Conservation (phyloP, 345 rosid genomes). For the Acer saccharum region DNA sequence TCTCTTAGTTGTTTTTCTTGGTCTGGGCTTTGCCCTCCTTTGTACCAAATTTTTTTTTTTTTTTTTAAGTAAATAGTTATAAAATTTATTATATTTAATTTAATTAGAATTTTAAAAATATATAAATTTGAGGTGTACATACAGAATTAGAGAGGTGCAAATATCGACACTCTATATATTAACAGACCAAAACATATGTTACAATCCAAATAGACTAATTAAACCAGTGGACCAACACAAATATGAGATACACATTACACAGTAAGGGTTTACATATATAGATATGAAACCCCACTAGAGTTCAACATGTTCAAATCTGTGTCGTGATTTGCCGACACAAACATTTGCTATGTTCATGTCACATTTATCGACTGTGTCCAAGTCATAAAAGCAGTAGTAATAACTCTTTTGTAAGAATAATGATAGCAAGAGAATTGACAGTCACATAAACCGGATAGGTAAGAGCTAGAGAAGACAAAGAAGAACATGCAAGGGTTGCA, state of each 20-base stretch:
- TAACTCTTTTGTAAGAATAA: no score
- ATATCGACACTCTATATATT: not conserved
- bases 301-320: constrained; percentile 9
- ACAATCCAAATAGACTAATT: not conserved
- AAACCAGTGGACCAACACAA: constrained; percentile 4
- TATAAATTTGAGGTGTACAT: no score
- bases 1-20: no score
- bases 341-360: constrained; percentile 10
- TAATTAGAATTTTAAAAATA: no score
- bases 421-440: no score
- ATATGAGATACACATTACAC: not conserved
- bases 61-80: no score
- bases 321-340: constrained; percentile 30
- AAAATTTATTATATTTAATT: no score
- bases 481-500: not conserved
- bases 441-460: not conserved
- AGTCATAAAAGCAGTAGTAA: not conserved
- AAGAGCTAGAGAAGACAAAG: not conserved
- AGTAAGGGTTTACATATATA: not conserved
- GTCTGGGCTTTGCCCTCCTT: no score
- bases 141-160: no score
- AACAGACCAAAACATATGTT: not conserved
- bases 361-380: constrained; percentile 7
- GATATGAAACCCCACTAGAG: constrained; percentile 13
- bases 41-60: no score